Evolutionary conservation across 2,329 filamentous ascomycete species (phyloP), one percentile per base, ranked within the genome.

Genomic region (Blastomyces percursus): DNA sequence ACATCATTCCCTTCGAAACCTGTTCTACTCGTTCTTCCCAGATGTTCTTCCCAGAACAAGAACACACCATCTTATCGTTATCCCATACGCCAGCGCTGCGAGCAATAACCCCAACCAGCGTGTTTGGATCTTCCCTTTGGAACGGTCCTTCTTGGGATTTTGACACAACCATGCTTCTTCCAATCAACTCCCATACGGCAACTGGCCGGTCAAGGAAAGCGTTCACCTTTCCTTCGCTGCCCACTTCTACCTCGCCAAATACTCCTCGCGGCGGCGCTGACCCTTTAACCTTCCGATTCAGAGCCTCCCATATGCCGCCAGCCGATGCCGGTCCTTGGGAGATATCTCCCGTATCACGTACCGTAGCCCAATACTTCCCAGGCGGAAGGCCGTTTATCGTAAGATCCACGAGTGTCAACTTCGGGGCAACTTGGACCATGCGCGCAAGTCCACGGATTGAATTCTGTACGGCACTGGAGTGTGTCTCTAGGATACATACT

Each of bases 1-100:
- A 96, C 69, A 94, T 78, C 90, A 99, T 97, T 2, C 94, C 94
- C 78, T 90, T 92, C 67, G 83, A 82, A 51, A 92, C 86, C 78
- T 96, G 90, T 71, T 96, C 92, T 76, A 87, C 87, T 69, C 94
- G 85, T 81, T 99, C 94, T 76, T 99, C 89, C 94, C 94, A 99
- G 12, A 99, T 84, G 62, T 92, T 97, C 84, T 97, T 97, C 3
- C 94, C 94, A 46, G 91, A 96, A 76, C 94, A 99, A 57, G 91
- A 96, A 75, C 94, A 99, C 6, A 99, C 93, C 55, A 90, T 96
- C 82, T 97, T 99, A 74, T 96, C 91, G 70, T 99, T 96, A 75
- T 96, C 93, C 94, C 94, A 99, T 65, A 96, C 88, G n/a, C 94
- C 94, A 19, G 94, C 93, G 75, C 92, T 96, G 72, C 94, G 82